Conservation (phyloP, 2,329 filamentous ascomycete genomes). For the Penicillium psychrosexuale region DNA sequence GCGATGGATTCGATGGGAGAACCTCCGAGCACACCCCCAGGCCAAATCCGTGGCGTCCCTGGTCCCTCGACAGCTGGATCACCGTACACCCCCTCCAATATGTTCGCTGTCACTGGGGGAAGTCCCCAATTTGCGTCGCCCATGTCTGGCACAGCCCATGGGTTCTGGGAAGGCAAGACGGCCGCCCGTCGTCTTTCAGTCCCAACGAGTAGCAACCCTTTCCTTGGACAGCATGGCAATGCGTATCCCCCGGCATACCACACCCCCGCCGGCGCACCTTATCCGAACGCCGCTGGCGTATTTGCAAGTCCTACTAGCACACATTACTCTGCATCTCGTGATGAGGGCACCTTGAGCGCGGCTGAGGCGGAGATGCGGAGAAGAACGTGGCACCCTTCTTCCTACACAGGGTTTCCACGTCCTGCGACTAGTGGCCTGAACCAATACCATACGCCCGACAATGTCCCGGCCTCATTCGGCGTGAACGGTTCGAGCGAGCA, state of each 20-base stretch:
- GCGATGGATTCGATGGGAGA: slow-evolving; percentile 63
- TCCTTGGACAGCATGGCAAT: slow-evolving; percentile 61
- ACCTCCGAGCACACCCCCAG: slow-evolving; percentile 62
- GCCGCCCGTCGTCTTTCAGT: slow-evolving; percentile 77
- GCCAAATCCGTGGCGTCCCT: slow-evolving; percentile 62
- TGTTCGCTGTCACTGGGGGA: slow-evolving; percentile 69
- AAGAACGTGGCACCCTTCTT: slow-evolving; percentile 82
- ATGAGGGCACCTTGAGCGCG: slow-evolving; percentile 32
- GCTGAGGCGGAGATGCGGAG: slow-evolving; percentile 75
- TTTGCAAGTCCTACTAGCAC: slow-evolving; percentile 67
- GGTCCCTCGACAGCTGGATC: slow-evolving; percentile 69
- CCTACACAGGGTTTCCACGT: slow-evolving; percentile 60
- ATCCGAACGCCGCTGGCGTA: slow-evolving; percentile 58
- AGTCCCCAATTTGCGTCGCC: slow-evolving; percentile 83
- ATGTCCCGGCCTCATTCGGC: slow-evolving; percentile 56
- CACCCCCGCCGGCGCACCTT: slow-evolving; percentile 54
- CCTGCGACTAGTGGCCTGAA: slow-evolving; percentile 70
- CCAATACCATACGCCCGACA: slow-evolving; percentile 69
- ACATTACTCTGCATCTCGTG: slow-evolving; percentile 46
- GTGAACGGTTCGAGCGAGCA: slow-evolving; percentile 54
- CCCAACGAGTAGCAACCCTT: slow-evolving; percentile 71
- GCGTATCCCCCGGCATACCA: slow-evolving; percentile 57
- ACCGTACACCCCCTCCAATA: slow-evolving; percentile 78
- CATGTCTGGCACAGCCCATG: slow-evolving; percentile 64
- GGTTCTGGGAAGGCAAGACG: slow-evolving; percentile 68